phyloP scores from a whole-genome alignment of 75 land plant species.

The Pinus albicaulis region DNA sequence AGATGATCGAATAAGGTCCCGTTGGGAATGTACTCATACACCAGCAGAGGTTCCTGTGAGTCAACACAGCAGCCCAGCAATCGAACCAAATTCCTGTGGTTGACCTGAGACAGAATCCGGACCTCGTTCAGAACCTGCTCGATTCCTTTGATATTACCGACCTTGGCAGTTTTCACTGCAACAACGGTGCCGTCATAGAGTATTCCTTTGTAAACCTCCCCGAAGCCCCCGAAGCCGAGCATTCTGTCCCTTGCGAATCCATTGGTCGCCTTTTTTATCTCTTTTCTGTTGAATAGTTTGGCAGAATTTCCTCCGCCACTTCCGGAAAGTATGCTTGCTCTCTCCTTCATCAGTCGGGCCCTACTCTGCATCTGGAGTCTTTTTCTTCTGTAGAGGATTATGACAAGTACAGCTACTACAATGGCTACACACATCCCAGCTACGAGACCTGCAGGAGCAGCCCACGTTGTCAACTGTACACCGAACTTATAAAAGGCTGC shows the following conservation, averaged over 20 bases:
- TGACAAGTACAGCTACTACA: background rate
- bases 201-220: too few relatives aligned
- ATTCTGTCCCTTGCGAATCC: too few relatives aligned
- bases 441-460: constrained; percentile 24
- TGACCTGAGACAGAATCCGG: constrained; percentile 56
- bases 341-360: constrained; percentile 31
- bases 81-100: constrained; percentile 42
- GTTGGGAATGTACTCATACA: too few relatives aligned
- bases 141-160: too few relatives aligned
- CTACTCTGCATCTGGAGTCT: constrained; percentile 26
- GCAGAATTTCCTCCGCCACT: constrained; percentile 39
- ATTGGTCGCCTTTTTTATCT: constrained; percentile 54
- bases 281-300: constrained; percentile 48
- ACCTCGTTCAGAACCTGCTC: too few relatives aligned
- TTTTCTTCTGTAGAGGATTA: constrained; percentile 30
- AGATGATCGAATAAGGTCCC: too few relatives aligned
- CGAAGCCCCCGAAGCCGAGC: too few relatives aligned
- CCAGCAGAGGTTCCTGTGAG: too few relatives aligned
- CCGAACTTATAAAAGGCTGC: background rate
- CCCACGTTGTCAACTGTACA: background rate
- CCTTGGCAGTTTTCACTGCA: constrained; percentile 42
- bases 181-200: constrained; percentile 39
- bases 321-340: constrained; percentile 45
- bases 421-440: constrained; percentile 16
- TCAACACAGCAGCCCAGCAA: too few relatives aligned